phyloP scores from a whole-genome alignment of 2,329 filamentous ascomycete genomes.

The Nothophaeocryptopus gaeumannii region DNA sequence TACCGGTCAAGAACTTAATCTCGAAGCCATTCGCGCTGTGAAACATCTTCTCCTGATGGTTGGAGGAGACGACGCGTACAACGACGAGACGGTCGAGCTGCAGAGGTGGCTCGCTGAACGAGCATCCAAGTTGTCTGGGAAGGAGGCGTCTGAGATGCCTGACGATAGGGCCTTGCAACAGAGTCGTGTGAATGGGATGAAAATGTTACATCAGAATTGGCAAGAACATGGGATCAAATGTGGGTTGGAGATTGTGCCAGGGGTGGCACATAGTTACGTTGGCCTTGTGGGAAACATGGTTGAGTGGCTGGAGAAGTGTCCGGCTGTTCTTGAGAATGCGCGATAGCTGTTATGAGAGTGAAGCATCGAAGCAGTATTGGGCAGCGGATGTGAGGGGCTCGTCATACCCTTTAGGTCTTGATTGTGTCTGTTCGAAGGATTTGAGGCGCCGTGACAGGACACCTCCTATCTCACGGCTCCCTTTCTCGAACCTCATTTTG shows the following conservation, averaged over 20 bases:
- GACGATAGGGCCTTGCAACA: background rate
- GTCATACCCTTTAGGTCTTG: no score
- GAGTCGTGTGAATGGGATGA: conserved; percentile 8
- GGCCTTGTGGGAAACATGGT: conserved; percentile 1
- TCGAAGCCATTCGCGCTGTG: conserved; percentile 6
- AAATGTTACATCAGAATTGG: conserved; percentile 12
- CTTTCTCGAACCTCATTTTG: no score
- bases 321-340: background rate
- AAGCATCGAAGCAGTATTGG: no score
- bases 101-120: conserved; percentile 4
- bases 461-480: no score
- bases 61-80: conserved; percentile 8
- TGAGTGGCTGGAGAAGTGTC: background rate
- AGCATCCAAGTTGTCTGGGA: background rate
- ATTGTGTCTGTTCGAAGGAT: no score
- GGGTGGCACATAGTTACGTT: conserved; percentile 9
- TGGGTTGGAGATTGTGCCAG: conserved; percentile 11
- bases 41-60: conserved; percentile 7
- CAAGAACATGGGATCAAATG: conserved; percentile 9
- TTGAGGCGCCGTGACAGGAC: no score
- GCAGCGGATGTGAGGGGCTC: no score
- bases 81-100: conserved; percentile 6
- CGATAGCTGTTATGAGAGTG: no score
- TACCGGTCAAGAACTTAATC: conserved; percentile 3
- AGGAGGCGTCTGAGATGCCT: background rate